These are phyloP conservation scores for Pythium pectinolyticum DNA, from an alignment of 352 stramenopile genomes.

Conservation along the genomic window DNA sequence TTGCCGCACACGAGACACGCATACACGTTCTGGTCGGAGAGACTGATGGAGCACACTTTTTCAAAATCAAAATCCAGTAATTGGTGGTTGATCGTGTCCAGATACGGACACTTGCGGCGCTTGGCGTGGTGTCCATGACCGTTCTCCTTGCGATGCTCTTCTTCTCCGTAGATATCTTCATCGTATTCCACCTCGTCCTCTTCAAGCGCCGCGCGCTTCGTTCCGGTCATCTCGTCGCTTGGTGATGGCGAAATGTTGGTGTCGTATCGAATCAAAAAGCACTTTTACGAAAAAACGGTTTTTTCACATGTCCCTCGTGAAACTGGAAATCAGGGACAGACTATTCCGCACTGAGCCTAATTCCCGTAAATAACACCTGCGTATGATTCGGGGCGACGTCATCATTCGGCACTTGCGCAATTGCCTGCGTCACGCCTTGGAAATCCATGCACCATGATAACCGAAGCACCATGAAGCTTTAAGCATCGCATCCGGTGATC, in stretches of 20 bases:
- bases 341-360: neutral
- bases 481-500: too few species aligned
- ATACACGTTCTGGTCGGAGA: conserved; percentile 98
- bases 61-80: conserved; percentile 99
- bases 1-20: conserved; percentile 98
- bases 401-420: conserved; percentile 3
- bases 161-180: conserved; percentile 20
- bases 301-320: neutral
- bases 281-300: neutral
- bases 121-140: conserved; percentile 33
- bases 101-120: conserved; percentile 95
- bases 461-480: conserved; percentile 5
- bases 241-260: neutral
- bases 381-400: conserved; percentile 2
- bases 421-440: neutral
- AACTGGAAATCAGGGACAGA: neutral
- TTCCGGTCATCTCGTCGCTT: conserved; percentile 15
- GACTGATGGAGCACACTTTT: conserved; percentile 95
- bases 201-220: conserved; percentile 51
- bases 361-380: conserved; percentile 14
- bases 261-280: neutral
- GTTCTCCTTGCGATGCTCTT: conserved; percentile 7
- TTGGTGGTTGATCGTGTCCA: conserved; percentile 98
- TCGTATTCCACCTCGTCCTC: conserved; percentile 11
- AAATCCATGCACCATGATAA: neutral